Evolutionary conservation across 805 yeast genomes (phyloP).

Genomic region (Saccharomycopsis sp.): DNA sequence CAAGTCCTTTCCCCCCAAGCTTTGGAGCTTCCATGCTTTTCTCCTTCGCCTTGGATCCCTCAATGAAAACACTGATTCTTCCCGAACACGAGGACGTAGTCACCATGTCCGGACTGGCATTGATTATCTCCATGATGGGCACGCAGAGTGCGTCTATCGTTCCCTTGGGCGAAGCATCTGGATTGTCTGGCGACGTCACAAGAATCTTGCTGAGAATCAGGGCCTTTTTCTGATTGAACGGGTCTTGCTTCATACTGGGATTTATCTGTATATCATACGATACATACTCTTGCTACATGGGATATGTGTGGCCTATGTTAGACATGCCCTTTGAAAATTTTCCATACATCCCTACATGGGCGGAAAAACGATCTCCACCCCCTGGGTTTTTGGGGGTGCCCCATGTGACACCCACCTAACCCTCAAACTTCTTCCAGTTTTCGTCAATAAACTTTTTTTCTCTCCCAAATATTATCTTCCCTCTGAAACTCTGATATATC

Average conservation of each 20-base stretch:
- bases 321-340: too few relatives aligned
- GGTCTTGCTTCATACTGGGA: conserved; percentile 30
- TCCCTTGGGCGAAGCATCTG: conserved; percentile 83
- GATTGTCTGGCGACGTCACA: conserved; percentile 34
- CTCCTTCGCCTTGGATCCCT: conserved; percentile 48
- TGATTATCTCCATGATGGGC: conserved; percentile 66
- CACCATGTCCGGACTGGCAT: conserved; percentile 57
- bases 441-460: too few relatives aligned
- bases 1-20: conserved; percentile 79
- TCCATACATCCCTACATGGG: too few relatives aligned
- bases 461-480: too few relatives aligned
- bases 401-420: too few relatives aligned
- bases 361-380: too few relatives aligned
- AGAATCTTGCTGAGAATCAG: conserved; percentile 47
- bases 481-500: too few relatives aligned
- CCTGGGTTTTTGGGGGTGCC: too few relatives aligned
- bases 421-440: too few relatives aligned
- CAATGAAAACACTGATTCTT: conserved; percentile 73
- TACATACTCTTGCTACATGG: too few relatives aligned
- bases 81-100: conserved; percentile 90
- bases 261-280: neutral
- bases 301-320: too few relatives aligned
- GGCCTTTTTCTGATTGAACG: conserved; percentile 63
- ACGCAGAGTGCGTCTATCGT: conserved; percentile 67
- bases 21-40: conserved; percentile 23